phyloP scores from a whole-genome alignment of 2,329 filamentous ascomycete genomes.

The Microdochium trichocladiopsis region DNA sequence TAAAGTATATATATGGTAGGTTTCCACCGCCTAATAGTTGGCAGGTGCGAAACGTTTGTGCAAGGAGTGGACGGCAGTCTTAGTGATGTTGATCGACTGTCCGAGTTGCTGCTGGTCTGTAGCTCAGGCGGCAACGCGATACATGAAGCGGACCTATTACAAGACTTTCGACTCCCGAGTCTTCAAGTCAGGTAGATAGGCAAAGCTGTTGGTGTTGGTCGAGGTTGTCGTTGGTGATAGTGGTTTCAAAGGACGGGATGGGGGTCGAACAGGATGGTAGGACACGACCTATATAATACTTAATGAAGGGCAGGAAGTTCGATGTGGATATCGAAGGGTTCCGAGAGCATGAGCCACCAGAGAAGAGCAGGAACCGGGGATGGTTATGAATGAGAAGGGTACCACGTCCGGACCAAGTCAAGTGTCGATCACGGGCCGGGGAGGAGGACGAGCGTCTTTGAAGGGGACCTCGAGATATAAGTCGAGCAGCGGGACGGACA shows the following conservation, averaged over 20 bases:
- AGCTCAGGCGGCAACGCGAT: background rate
- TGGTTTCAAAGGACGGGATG: slow-evolving; percentile 6
- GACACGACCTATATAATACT: slow-evolving; percentile 15
- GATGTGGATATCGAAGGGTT: slow-evolving; percentile 17
- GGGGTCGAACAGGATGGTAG: slow-evolving; percentile 10
- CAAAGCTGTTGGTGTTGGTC: background rate
- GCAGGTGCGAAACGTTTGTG: slow-evolving; percentile 19
- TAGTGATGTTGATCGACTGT: slow-evolving; percentile 15
- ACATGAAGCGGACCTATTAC: background rate
- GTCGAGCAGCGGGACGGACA: background rate
- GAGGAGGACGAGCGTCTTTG: background rate
- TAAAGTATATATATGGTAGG: slow-evolving; percentile 23
- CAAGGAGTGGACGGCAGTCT: slow-evolving; percentile 24
- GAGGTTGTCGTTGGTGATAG: slow-evolving; percentile 12
- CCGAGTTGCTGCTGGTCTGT: background rate
- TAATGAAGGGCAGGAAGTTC: slow-evolving; percentile 25
- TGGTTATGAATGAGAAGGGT: background rate
- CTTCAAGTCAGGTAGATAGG: background rate
- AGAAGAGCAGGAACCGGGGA: background rate
- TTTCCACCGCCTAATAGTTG: too few species aligned
- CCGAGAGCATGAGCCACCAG: slow-evolving; percentile 9
- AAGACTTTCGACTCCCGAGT: background rate
- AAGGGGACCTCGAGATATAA: slow-evolving; percentile 1
- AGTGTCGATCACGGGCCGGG: slow-evolving; percentile 1
- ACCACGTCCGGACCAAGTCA: background rate